phyloP scores from a whole-genome alignment of 805 yeast species.

The Kodamaea hsintzibuensis region DNA sequence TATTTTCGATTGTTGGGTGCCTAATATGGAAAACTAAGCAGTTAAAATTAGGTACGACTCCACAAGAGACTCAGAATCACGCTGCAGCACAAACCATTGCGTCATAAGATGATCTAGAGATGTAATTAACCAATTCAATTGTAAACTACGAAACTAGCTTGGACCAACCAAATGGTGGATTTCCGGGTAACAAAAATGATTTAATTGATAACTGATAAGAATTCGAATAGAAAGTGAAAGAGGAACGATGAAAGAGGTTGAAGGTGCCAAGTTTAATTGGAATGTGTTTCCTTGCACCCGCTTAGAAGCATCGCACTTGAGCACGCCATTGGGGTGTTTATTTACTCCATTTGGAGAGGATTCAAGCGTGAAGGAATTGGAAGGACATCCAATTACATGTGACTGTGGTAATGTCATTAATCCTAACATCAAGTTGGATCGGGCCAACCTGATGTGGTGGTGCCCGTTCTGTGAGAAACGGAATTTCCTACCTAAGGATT shows the following conservation, averaged over 20 bases:
- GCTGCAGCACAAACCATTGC: neutral
- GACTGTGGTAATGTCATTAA: conserved; percentile 30
- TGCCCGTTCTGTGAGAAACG: conserved; percentile 37
- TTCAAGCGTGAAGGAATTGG: neutral
- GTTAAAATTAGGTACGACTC: no score
- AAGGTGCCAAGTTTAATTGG: conserved; percentile 62
- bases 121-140: no score
- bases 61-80: neutral
- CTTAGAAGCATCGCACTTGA: conserved; percentile 32
- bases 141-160: no score
- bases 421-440: conserved; percentile 30
- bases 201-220: neutral
- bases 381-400: conserved; percentile 24
- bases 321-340: conserved; percentile 40
- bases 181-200: neutral
- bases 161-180: no score
- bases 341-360: conserved; percentile 26
- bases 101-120: neutral
- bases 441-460: conserved; percentile 36
- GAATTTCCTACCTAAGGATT: conserved; percentile 22
- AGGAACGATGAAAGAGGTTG: neutral
- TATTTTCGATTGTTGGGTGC: neutral
- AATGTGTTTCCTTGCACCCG: conserved; percentile 48
- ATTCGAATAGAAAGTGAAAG: neutral
- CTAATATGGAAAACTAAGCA: neutral